phyloP scores from a whole-genome alignment of 441 rosid species.

The Mallotus repandus region DNA sequence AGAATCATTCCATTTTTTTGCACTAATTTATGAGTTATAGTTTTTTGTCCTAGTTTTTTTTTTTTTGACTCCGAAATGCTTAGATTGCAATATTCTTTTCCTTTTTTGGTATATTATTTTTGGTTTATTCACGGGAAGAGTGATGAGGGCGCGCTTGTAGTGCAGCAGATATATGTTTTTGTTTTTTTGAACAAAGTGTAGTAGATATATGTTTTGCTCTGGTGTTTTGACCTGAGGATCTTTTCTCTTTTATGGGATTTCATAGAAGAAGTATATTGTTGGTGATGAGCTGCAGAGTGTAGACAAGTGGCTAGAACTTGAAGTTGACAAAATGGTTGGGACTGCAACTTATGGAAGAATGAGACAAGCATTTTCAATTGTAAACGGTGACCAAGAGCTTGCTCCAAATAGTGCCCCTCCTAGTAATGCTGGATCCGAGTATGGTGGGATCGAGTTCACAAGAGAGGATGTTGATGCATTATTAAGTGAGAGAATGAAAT shows the following conservation, averaged over 20 bases:
- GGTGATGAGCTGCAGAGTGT: constrained; percentile 38
- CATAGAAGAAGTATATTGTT: constrained; percentile 29
- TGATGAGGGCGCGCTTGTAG: constrained; percentile 15
- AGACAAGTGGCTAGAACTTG: constrained; percentile 29
- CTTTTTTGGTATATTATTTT: neutral
- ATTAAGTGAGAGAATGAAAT: constrained; percentile 77
- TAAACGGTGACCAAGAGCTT: constrained; percentile 73
- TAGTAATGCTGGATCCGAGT: constrained; percentile 52
- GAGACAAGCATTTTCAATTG: constrained; percentile 65
- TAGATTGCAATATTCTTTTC: constrained; percentile 5
- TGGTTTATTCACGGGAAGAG: constrained; percentile 10
- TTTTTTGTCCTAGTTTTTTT: too few relatives aligned
- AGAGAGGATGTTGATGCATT: constrained; percentile 83
- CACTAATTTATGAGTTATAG: too few relatives aligned
- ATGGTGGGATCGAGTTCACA: constrained; percentile 56
- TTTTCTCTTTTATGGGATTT: constrained; percentile 5
- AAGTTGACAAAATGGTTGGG: constrained; percentile 68
- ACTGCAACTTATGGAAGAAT: constrained; percentile 62
- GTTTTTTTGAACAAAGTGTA: too few relatives aligned
- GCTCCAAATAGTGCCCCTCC: constrained; percentile 54
- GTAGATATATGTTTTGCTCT: neutral
- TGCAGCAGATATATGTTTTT: neutral
- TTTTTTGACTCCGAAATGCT: neutral
- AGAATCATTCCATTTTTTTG: constrained; percentile 1
- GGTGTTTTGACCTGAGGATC: constrained; percentile 17